Base-by-base conservation (phyloP, 208 protist species). In the Acanthamoeba sp. region DNA sequence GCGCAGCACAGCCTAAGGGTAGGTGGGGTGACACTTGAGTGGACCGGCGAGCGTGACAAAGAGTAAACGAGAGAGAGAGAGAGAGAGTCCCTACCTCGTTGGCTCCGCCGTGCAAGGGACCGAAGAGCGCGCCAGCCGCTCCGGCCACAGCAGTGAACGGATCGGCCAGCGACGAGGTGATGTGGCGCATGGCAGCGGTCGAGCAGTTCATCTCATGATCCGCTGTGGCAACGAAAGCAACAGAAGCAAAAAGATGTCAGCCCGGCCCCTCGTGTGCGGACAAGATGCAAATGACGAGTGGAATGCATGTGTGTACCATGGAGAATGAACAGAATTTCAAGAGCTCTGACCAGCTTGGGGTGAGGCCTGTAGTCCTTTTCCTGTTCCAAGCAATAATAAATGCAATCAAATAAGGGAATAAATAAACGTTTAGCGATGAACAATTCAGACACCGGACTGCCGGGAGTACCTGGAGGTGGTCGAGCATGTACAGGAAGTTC, bases 161-260 rank as follows among this genome's bases (percentile, higher is more conserved):
- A 42, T 98, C 96, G 6, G 93, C 95, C 22, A 95, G 59, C 48
- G 95, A 96, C 4, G 89, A 96, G 34, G 95, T 59, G 42, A 97
- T 95, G 59, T 97, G 96, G 27, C 97, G 93, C 66, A 98, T 95
- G n/a, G 97, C 95, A 9, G 97, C 93, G 4, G 97, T 98, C 18
- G 97, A 98, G 52, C 95, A 97, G 94, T 98, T 98, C 71, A 97
- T 93, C 90, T 98, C 97, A 94, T 98, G 97, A 85, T 98, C 97
- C 0, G 97, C 97, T 59, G 73, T 97, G 95, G 24, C 97, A 95
- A n/a, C 52, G 18, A 24, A 4, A 66, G n/a, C 29, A 48, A 24
- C n/a, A 85, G 29, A 48, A 40, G 38, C 5, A 32, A 24, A 66
- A 66, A 66, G 4, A 66, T 50, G 45, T 50, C 45, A 50, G 45